These are phyloP conservation scores for Saccharomyces kudriavzevii DNA, from an alignment of 805 yeast species.

Conservation along the genomic window DNA sequence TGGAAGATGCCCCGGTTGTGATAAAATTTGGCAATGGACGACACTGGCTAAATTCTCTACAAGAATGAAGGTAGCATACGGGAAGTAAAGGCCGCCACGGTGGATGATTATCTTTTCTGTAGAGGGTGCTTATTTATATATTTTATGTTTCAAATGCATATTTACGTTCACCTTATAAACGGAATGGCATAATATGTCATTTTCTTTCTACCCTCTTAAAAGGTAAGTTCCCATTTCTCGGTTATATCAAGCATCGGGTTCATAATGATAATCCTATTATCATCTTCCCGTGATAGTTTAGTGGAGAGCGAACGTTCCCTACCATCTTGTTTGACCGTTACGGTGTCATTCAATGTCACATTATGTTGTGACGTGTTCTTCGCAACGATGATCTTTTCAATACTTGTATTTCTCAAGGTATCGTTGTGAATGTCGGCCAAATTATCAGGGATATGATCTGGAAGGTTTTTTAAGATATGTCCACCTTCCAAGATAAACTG, in stretches of 20 bases:
- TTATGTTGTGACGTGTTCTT: constrained; percentile 22
- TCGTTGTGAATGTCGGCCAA: constrained; percentile 3
- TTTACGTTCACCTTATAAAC: background rate
- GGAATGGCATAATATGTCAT: background rate
- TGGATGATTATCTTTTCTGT: background rate
- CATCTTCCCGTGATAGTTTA: constrained; percentile 5
- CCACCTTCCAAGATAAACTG: constrained; percentile 33
- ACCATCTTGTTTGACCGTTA: constrained; percentile 33
- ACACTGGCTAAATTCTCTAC: constrained; percentile 23
- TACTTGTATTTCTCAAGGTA: constrained; percentile 30
- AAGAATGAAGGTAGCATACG: constrained; percentile 8
- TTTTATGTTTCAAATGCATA: background rate
- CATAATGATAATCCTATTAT: constrained; percentile 31
- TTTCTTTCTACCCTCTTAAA: constrained; percentile 11
- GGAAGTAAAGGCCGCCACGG: background rate
- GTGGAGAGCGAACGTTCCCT: constrained; percentile 32
- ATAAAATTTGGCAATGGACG: constrained; percentile 24
- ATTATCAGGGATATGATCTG: constrained; percentile 20
- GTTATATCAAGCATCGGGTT: constrained; percentile 44
- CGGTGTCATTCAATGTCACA: constrained; percentile 3
- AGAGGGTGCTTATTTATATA: constrained; percentile 2
- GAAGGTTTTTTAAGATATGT: constrained; percentile 27
- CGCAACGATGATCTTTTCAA: constrained; percentile 51
- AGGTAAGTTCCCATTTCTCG: constrained; percentile 40
- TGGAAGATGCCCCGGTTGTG: constrained; percentile 29